phyloP scores from a whole-genome alignment of 148 eudicot species.

The Cornus controversa region DNA sequence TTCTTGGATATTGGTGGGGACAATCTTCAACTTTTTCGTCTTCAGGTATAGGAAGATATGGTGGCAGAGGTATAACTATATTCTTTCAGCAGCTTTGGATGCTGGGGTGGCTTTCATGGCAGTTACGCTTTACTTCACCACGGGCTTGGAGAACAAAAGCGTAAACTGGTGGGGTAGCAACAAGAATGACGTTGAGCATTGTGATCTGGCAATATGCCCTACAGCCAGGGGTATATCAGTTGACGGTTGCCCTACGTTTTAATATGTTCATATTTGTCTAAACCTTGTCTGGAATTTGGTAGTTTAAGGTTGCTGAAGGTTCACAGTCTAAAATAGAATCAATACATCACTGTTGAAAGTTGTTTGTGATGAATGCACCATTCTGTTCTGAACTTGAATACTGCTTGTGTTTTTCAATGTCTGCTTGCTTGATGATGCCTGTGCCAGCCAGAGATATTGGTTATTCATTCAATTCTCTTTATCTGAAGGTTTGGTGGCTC shows the following conservation, averaged over 20 bases:
- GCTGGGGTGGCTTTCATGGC: slow-evolving; percentile 60
- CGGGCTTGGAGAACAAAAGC: slow-evolving; percentile 25
- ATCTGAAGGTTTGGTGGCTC: too few relatives aligned
- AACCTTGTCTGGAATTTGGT: too few relatives aligned
- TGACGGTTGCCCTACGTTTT: slow-evolving; percentile 33
- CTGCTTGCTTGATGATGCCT: too few relatives aligned
- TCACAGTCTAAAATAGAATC: too few relatives aligned
- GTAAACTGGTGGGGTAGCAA: slow-evolving; percentile 45
- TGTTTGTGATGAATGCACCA: too few relatives aligned
- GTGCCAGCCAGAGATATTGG: too few relatives aligned
- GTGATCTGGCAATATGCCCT: slow-evolving; percentile 41
- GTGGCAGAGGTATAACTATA: slow-evolving; percentile 53
- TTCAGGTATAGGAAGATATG: slow-evolving; percentile 37
- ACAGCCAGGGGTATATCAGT: slow-evolving; percentile 40
- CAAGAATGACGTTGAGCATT: slow-evolving; percentile 28
- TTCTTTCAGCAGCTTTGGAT: slow-evolving; percentile 51
- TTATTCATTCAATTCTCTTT: too few relatives aligned
- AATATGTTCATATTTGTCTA: background rate
- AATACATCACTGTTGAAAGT: too few relatives aligned
- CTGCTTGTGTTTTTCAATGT: too few relatives aligned
- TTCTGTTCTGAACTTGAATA: too few relatives aligned
- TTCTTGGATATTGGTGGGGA: slow-evolving; percentile 40
- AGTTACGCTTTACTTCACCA: slow-evolving; percentile 29
- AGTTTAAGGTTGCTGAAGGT: too few relatives aligned
- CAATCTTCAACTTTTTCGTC: slow-evolving; percentile 32